These are phyloP conservation scores for Colletotrichum horii DNA, from an alignment of 2,329 filamentous ascomycete species.

Conservation along the genomic window DNA sequence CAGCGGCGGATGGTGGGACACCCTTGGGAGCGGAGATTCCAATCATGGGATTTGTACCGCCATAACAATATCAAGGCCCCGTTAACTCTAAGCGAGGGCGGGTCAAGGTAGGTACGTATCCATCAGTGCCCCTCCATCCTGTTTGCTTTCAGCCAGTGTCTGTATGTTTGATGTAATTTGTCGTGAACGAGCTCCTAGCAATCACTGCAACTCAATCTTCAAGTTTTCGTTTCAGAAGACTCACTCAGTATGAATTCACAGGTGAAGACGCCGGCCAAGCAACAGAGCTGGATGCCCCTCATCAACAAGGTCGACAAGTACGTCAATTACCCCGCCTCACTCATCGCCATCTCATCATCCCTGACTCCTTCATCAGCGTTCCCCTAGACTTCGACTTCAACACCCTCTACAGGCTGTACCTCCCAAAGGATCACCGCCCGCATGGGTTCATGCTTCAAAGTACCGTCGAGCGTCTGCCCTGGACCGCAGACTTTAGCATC, in stretches of 20 bases:
- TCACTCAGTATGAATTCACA: not conserved
- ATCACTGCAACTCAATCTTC: not conserved
- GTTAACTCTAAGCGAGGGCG: not conserved
- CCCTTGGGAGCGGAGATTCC: not conserved
- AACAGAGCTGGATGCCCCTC: slow-evolving; percentile 25
- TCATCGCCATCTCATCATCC: not conserved
- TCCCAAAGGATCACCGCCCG: slow-evolving; percentile 48
- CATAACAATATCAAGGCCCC: not conserved
- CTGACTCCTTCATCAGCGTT: slow-evolving; percentile 39
- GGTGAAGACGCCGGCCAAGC: too few species aligned
- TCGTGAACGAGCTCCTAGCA: not conserved
- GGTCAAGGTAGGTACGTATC: not conserved
- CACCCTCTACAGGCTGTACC: slow-evolving; percentile 50
- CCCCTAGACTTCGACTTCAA: slow-evolving; percentile 47
- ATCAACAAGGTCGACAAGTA: slow-evolving; percentile 49
- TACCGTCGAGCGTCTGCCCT: slow-evolving; percentile 52
- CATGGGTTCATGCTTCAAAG: slow-evolving; percentile 56
- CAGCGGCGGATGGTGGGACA: not conserved
- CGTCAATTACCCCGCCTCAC: slow-evolving; percentile 16
- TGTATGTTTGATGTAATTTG: too few species aligned
- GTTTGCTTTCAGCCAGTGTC: not conserved
- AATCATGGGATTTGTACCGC: not conserved
- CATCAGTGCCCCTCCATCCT: not conserved
- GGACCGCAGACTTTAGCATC: slow-evolving; percentile 45
- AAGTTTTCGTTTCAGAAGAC: rapidly evolving